Conservation (phyloP, 257 asterid genomes). For the Primulina tabacum region DNA sequence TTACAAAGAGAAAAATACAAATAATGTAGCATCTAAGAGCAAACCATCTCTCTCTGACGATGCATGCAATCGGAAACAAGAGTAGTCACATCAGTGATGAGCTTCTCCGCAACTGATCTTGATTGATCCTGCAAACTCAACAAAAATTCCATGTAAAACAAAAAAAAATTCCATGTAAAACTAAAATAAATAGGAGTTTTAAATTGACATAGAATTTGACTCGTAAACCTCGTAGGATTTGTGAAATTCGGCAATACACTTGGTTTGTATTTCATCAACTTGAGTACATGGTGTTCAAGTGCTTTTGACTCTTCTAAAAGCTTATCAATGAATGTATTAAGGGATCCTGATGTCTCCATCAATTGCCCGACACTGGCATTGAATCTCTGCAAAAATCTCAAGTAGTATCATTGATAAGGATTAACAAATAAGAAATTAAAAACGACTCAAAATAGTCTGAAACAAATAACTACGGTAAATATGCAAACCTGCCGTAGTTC, state of each 20-base stretch:
- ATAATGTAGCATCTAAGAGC: background rate
- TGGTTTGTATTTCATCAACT: conserved; percentile 48
- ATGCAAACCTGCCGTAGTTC: conserved; percentile 76
- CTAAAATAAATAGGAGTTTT: background rate
- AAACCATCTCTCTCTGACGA: conserved; percentile 58
- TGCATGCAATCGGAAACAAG: conserved; percentile 65
- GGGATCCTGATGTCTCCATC: conserved; percentile 50
- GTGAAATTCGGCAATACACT: conserved; percentile 59
- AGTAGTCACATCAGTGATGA: conserved; percentile 68
- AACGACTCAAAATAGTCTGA: background rate
- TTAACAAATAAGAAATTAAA: conserved; percentile 8
- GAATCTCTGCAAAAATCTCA: conserved; percentile 40
- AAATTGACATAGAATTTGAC: background rate
- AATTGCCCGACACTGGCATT: conserved; percentile 49
- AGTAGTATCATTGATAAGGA: conserved; percentile 19
- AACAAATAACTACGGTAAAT: conserved; percentile 2
- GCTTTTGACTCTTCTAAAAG: conserved; percentile 55
- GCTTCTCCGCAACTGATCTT: conserved; percentile 63
- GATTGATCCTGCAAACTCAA: conserved; percentile 57
- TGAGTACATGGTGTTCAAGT: conserved; percentile 55
- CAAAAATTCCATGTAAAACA: conserved; percentile 1
- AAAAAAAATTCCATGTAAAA: background rate
- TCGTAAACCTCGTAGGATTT: conserved; percentile 62
- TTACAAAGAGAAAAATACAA: conserved; percentile 9
- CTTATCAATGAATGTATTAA: conserved; percentile 48